A percentile compares a stretch with the other conserved stretches of the same genome.
Evolutionary conservation across 768 basidiomycete genomes (phyloP).

Genomic region (Boletus speciosus): DNA sequence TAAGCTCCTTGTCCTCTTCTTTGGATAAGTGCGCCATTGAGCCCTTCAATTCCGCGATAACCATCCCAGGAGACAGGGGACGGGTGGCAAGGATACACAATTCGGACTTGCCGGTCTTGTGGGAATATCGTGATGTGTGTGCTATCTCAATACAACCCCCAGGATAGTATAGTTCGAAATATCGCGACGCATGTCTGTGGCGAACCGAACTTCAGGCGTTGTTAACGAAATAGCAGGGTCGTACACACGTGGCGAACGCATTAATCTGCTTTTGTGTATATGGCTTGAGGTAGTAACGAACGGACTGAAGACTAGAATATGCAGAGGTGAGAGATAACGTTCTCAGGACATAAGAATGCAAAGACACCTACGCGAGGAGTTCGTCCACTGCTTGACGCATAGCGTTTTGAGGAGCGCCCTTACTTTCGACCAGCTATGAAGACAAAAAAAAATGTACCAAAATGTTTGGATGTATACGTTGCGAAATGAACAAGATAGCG

Average conservation of each 20-base stretch:
- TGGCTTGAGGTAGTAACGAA: slow-evolving; percentile 72
- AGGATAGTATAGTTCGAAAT: slow-evolving; percentile 84
- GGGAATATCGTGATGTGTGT: slow-evolving; percentile 83
- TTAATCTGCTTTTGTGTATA: slow-evolving; percentile 85
- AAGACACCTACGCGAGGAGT: slow-evolving; percentile 61
- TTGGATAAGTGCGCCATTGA: slow-evolving; percentile 87
- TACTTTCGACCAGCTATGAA: slow-evolving; percentile 56
- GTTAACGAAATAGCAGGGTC: slow-evolving; percentile 24
- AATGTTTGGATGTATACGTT: slow-evolving; percentile 17
- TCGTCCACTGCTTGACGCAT: slow-evolving; percentile 75
- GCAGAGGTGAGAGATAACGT: slow-evolving; percentile 14
- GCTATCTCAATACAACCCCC: slow-evolving; percentile 83
- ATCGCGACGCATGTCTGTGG: slow-evolving; percentile 78
- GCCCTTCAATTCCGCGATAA: slow-evolving; percentile 84
- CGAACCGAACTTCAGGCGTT: slow-evolving; percentile 26
- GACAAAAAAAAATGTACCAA: slow-evolving; percentile 18
- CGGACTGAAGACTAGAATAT: slow-evolving; percentile 56
- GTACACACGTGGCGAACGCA: slow-evolving; percentile 85
- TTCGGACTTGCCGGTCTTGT: slow-evolving; percentile 85
- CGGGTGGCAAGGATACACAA: slow-evolving; percentile 84
- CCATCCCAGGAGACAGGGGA: slow-evolving; percentile 58
- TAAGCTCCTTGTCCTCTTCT: slow-evolving; percentile 82
- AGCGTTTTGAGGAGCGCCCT: slow-evolving; percentile 51
- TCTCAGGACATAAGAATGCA: slow-evolving; percentile 14
- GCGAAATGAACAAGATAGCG: slow-evolving; percentile 29